A percentile compares a stretch with the other conserved stretches of the same genome.
Evolutionary conservation across 257 asterid genomes (phyloP).

Genomic region (Leptodermis oblonga): DNA sequence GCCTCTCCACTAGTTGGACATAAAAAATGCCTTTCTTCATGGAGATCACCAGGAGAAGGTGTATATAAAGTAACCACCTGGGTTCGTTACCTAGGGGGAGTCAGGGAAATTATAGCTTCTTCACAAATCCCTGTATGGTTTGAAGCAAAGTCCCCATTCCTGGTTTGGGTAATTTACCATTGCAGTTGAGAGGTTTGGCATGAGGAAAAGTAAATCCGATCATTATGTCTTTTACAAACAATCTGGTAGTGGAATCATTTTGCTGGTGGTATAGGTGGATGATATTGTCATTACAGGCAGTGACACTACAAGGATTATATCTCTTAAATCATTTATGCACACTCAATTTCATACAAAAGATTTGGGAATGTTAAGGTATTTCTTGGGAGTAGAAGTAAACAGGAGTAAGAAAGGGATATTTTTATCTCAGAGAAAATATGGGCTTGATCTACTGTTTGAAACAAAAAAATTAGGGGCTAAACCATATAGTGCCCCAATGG

Average conservation of each 20-base stretch:
- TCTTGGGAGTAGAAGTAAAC: too few relatives aligned
- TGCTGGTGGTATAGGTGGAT: too few relatives aligned
- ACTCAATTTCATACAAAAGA: not conserved
- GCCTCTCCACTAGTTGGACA: not conserved
- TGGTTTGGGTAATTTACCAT: too few relatives aligned
- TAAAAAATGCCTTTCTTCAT: slow-evolving; percentile 1
- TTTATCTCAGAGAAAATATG: not conserved
- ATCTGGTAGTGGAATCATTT: too few relatives aligned
- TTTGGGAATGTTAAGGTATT: too few relatives aligned
- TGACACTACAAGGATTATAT: not conserved
- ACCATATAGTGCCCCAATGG: not conserved
- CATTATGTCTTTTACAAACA: too few relatives aligned
- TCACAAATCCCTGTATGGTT: not conserved
- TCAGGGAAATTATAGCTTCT: not conserved
- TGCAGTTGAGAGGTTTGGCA: too few relatives aligned
- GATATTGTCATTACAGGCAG: not conserved
- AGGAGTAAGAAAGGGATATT: too few relatives aligned
- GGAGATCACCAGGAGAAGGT: slow-evolving; percentile 5
- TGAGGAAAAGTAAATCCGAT: too few relatives aligned
- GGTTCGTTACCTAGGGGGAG: slow-evolving; percentile 7
- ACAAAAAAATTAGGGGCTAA: not conserved
- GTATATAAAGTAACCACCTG: slow-evolving; percentile 10
- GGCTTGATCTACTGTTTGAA: not conserved
- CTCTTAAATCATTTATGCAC: not conserved
- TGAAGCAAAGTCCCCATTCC: too few relatives aligned